Evolutionary conservation across 441 rosid genomes (phyloP), one percentile per base, ranked within the genome.

Genomic region (Bocquillonia castaneifolia): DNA sequence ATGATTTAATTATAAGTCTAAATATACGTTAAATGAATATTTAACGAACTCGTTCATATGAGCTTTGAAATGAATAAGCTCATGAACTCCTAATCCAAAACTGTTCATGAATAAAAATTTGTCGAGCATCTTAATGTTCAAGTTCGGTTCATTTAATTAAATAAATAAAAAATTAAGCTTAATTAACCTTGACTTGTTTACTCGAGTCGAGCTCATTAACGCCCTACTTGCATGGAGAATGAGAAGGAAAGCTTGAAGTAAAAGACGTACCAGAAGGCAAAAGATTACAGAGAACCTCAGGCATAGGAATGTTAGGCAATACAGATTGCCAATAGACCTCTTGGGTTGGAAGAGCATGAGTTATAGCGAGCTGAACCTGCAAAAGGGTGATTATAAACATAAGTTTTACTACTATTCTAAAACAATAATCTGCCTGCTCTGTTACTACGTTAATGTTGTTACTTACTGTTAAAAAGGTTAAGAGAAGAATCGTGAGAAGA

Each of bases 301-400:
- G 72, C 72, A 60, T 69, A 1, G 55, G 51, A 17, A 59, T 59
- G 47, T 17, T 31, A 23, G 72, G 72, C 72, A 59, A 26, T 52
- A 23, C 6, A 15, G 58, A 48, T 10, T 51, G 32, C 72, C 72
- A 69, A 31, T 69, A 69, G 48, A 25, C 3, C 50, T 69, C 66
- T 31, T 54, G 57, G 18, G 72, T 5, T n/a, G 25, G 10, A 28
- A 54, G 17, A 3, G 57, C 47, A 25, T 28, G 25, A 50, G 25
- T 47, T 5, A 8, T 40, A 12, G 31, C 26, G 5, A 59, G 31
- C 25, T 50, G 26, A 25, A 69, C 37, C 72, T 61, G 72, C 73
- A 15, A 64, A 32, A 34, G 47, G 37, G 40, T 34, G 3, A 25
- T 0, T 7, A 52, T 25, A 5, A n/a, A 28, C n/a, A 5, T 18